Conservation (phyloP, 108 stramenopile species). For the Nitzschia palea region DNA sequence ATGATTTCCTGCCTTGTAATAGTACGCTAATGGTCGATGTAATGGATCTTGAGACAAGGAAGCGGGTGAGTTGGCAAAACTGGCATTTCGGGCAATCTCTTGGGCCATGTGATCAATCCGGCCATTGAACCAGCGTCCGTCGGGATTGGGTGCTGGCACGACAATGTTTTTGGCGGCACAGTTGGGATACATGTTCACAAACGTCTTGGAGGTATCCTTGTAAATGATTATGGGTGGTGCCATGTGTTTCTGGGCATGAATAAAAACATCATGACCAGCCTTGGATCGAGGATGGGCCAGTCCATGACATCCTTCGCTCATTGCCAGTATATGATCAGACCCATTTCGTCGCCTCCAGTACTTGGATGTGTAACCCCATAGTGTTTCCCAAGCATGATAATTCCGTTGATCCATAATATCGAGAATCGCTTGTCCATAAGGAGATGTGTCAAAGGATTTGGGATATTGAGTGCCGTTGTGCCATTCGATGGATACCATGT, state of each 20-base stretch:
- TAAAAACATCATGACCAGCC: slow-evolving; percentile 30
- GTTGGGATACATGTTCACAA: slow-evolving; percentile 38
- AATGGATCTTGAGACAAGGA: slow-evolving; percentile 16
- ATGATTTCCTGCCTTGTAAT: slow-evolving; percentile 32
- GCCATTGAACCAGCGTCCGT: slow-evolving; percentile 52
- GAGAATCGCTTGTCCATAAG: slow-evolving; percentile 40
- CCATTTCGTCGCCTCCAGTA: slow-evolving; percentile 46
- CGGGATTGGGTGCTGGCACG: slow-evolving; percentile 44
- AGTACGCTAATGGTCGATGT: slow-evolving; percentile 16
- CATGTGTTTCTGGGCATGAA: slow-evolving; percentile 40
- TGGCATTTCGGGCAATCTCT: slow-evolving; percentile 1
- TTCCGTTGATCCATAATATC: slow-evolving; percentile 16
- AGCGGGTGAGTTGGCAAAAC: not conserved
- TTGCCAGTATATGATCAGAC: slow-evolving; percentile 44
- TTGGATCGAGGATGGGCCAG: slow-evolving; percentile 22
- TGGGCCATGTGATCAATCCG: slow-evolving; percentile 12
- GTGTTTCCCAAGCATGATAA: slow-evolving; percentile 31
- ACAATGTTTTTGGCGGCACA: slow-evolving; percentile 42
- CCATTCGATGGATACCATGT: slow-evolving; percentile 39
- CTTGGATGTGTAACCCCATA: slow-evolving; percentile 37
- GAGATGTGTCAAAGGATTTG: slow-evolving; percentile 12
- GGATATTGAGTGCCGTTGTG: slow-evolving; percentile 32
- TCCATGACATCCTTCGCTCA: slow-evolving; percentile 42
- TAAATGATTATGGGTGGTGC: slow-evolving; percentile 44
- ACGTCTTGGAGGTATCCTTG: slow-evolving; percentile 32